phyloP scores from a whole-genome alignment of 2,329 filamentous ascomycete species.

The Calycina herbarum region DNA sequence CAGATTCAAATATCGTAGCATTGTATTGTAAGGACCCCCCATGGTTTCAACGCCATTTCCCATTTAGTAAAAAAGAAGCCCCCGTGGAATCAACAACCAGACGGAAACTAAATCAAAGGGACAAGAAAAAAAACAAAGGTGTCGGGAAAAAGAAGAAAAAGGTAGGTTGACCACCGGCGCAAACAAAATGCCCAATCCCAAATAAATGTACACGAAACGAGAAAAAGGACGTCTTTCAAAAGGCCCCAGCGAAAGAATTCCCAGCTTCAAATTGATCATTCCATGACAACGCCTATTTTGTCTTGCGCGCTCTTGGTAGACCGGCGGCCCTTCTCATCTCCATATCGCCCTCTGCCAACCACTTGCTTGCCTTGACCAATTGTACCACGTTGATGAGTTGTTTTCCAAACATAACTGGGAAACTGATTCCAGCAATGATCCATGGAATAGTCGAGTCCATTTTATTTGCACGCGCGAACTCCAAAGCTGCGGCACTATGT shows the following conservation, averaged over 20 bases:
- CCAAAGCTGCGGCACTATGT: constrained; percentile 88
- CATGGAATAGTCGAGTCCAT: constrained; percentile 75
- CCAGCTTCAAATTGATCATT: background rate
- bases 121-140: background rate
- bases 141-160: background rate
- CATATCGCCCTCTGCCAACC: constrained; percentile 89
- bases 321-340: constrained; percentile 59
- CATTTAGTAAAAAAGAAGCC: background rate
- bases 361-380: constrained; percentile 87
- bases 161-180: too few relatives aligned
- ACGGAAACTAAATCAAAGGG: background rate
- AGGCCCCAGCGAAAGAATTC: background rate
- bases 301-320: constrained; percentile 49
- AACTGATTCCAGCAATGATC: constrained; percentile 78
- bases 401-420: constrained; percentile 87
- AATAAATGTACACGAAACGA: constrained; percentile 12
- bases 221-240: background rate
- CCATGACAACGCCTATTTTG: constrained; percentile 19
- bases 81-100: background rate
- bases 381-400: constrained; percentile 94
- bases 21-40: background rate
- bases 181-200: constrained; percentile 7
- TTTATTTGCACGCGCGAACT: constrained; percentile 92
- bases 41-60: background rate
- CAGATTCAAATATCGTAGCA: constrained; percentile 8